Conservation (phyloP, 331 rosid genomes). For the Spiraea crenata region DNA sequence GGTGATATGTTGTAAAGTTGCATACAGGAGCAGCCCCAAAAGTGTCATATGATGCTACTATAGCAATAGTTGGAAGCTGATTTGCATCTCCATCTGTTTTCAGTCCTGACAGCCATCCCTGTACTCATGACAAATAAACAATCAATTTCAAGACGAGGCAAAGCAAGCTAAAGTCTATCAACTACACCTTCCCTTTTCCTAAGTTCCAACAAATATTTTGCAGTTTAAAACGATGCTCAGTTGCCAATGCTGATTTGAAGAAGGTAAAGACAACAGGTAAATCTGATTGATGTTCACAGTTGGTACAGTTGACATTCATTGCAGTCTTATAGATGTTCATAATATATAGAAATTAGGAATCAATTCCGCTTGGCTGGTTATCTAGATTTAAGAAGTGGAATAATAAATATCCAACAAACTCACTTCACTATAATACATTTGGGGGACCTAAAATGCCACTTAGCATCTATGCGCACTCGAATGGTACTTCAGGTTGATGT, state of each 20-base stretch:
- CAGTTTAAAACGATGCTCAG: not conserved
- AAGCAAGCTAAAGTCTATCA: slow-evolving; percentile 5
- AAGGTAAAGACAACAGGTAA: not conserved
- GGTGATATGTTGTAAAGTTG: slow-evolving; percentile 24
- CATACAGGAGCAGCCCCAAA: slow-evolving; percentile 99
- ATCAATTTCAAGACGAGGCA: not conserved
- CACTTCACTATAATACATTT: not conserved
- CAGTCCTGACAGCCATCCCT: slow-evolving; percentile 99
- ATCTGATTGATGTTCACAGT: not conserved
- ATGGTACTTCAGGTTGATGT: not conserved
- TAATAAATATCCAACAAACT: not conserved
- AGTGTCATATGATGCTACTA: slow-evolving; percentile 95
- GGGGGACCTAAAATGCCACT: not conserved
- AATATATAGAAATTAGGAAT: not conserved
- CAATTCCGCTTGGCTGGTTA: not conserved
- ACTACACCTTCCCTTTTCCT: not conserved
- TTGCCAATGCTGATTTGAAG: not conserved
- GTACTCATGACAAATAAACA: slow-evolving; percentile 30
- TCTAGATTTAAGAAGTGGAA: not conserved
- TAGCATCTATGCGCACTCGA: not conserved
- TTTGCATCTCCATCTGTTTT: slow-evolving; percentile 82
- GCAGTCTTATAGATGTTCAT: not conserved
- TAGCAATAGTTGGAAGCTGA: slow-evolving; percentile 94
- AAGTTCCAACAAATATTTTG: not conserved
- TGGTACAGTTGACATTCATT: not conserved